phyloP scores from a whole-genome alignment of 331 rosid genomes.

The Quercus tomentella region DNA sequence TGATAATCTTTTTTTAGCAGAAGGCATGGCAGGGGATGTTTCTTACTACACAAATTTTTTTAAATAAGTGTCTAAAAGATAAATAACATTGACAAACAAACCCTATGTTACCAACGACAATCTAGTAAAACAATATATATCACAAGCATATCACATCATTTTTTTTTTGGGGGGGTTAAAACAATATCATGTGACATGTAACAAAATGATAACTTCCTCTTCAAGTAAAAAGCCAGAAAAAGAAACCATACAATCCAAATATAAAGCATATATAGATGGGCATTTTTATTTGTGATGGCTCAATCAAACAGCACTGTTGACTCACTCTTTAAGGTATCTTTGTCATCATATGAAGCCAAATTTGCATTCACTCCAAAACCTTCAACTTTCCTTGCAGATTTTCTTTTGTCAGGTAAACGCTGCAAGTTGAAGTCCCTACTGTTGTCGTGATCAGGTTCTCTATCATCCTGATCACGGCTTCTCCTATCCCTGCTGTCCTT shows the following conservation, averaged over 20 bases:
- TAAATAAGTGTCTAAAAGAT: background rate
- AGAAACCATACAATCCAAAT: constrained; percentile 9
- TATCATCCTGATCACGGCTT: constrained; percentile 66
- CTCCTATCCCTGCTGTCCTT: constrained; percentile 70
- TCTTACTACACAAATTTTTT: background rate
- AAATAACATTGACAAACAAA: background rate
- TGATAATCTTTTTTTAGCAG: background rate
- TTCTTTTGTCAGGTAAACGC: constrained; percentile 62
- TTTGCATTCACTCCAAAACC: constrained; percentile 56
- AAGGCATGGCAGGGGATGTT: background rate
- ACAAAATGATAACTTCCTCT: background rate
- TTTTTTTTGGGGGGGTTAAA: too few species aligned
- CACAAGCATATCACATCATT: background rate
- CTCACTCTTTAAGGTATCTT: constrained; percentile 67
- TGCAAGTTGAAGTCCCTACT: constrained; percentile 57
- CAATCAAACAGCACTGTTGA: constrained; percentile 13
- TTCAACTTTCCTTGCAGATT: constrained; percentile 68
- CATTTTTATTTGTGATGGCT: constrained; percentile 4
- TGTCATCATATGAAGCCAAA: constrained; percentile 59
- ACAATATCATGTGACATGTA: background rate
- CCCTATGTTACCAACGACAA: background rate
- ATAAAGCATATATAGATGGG: background rate
- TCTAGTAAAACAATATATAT: background rate
- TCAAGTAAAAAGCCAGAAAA: background rate
- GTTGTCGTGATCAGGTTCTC: constrained; percentile 67